Evolutionary conservation across 768 basidiomycete species (phyloP).

Genomic region (Russula abietina): DNA sequence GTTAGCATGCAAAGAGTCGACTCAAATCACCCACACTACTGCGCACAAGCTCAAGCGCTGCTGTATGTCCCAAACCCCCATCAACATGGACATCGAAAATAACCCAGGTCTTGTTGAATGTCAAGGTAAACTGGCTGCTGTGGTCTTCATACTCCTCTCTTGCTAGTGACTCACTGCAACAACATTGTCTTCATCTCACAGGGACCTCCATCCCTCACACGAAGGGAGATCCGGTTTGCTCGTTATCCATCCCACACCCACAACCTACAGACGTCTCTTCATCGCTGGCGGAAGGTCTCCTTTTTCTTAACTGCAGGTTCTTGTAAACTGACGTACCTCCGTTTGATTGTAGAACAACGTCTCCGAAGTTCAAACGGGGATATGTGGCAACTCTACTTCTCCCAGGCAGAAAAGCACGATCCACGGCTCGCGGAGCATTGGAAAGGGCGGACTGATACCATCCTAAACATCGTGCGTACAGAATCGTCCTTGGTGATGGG

Average conservation of each 20-base stretch:
- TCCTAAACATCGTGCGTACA: conserved; percentile 6
- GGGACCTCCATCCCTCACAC: not conserved
- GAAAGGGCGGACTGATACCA: conserved; percentile 6
- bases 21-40: not conserved
- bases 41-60: not conserved
- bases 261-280: not conserved
- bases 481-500: not conserved
- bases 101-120: not conserved
- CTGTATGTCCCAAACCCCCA: not conserved
- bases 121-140: not conserved
- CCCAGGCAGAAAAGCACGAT: conserved; percentile 7
- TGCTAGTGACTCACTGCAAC: not conserved
- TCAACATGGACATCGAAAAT: not conserved
- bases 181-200: not conserved
- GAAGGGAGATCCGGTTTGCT: not conserved
- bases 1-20: not conserved
- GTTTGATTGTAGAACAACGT: not conserved
- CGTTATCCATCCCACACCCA: not conserved
- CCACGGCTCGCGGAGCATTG: conserved; percentile 1
- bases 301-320: not conserved
- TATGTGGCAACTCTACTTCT: conserved; percentile 12
- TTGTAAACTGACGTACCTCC: not conserved
- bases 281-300: conserved; percentile 1
- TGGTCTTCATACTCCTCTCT: not conserved
- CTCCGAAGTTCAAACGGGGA: not conserved